Base-by-base conservation (phyloP, 768 basidiomycete species). In the Clitopilus hobsonii region DNA sequence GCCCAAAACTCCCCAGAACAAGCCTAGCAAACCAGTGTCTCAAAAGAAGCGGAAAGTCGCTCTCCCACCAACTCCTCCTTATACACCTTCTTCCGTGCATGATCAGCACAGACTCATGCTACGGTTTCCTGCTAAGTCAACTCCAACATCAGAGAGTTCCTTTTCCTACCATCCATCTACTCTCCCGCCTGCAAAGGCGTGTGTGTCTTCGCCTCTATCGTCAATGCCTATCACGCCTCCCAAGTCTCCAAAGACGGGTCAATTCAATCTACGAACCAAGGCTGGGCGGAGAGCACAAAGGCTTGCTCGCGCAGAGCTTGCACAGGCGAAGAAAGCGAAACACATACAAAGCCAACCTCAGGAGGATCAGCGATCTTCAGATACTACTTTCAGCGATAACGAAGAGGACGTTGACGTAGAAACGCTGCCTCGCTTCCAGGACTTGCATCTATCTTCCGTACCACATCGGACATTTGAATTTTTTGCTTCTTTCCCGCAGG, bases 21-120 rank as follows among this genome's bases (percentile, higher is more conserved):
- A 49, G 50, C 38, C 45, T 27, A 27, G 24, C 38, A 58, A 60
- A 52, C 47, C 24, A 23, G 52, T 25, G 23, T n/a, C 60, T 30
- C n/a, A 56, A 3, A 65, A 65, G 47, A 56, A 56, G 52, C 61
- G 58, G 29, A 65, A 60, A 29, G 25, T 59, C 5, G 51, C 49
- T 8, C 27, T 53, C 1, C 61, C 56, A 6, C 57, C 55, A 25
- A 59, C 65, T 20, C 63, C 61, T 32, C 62, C 60, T 2, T 57
- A 60, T 24, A 61, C 60, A 1, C 61, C 61, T 11, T n/a, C 56
- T 16, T 49, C 47, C 2, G 38, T 36, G 36, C 25, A 23, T 11
- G 5, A 52, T 18, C 4, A 51, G 41, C 49, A 36, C 4, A 62
- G 38, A 47, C 29, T 59, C 16, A 47, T 53, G 25, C 49, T 63